These are phyloP conservation scores for Lunasporangiospora selenospora DNA, from an alignment of 192 early-diverging fungal species.

Conservation along the genomic window DNA sequence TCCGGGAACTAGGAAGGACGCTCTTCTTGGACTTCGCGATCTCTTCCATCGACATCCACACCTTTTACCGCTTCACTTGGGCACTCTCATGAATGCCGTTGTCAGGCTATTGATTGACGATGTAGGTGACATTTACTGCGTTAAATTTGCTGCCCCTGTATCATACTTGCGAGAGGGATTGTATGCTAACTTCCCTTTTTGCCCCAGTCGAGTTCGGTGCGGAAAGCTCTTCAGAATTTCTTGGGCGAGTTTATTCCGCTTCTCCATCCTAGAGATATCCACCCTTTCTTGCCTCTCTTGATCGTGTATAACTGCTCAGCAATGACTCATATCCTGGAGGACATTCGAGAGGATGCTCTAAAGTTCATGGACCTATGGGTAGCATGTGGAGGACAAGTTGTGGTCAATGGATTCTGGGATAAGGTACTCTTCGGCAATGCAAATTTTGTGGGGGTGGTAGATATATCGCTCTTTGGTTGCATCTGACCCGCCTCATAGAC, in stretches of 20 bases:
- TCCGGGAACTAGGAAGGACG: constrained; percentile 62
- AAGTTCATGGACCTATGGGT: constrained; percentile 80
- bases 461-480: too few species aligned
- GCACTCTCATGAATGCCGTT: constrained; percentile 54
- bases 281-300: constrained; percentile 81
- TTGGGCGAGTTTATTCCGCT: constrained; percentile 47
- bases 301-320: constrained; percentile 84
- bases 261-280: constrained; percentile 61
- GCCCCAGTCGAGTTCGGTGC: constrained; percentile 42
- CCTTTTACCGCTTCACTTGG: constrained; percentile 51
- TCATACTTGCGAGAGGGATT: background rate
- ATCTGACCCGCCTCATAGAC: too few species aligned
- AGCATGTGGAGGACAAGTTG: constrained; percentile 63
- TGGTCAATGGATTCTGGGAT: constrained; percentile 70
- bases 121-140: constrained; percentile 25
- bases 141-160: background rate
- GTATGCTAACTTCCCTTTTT: background rate
- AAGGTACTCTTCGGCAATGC: constrained; percentile 51
- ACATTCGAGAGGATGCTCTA: constrained; percentile 82
- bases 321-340: constrained; percentile 90
- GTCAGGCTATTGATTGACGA: constrained; percentile 59
- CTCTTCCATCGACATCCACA: constrained; percentile 53
- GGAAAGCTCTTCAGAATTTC: constrained; percentile 55
- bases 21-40: constrained; percentile 54
- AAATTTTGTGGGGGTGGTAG: too few species aligned